Conservation (phyloP, 768 basidiomycete species). For the Rhodotorula paludigena region DNA sequence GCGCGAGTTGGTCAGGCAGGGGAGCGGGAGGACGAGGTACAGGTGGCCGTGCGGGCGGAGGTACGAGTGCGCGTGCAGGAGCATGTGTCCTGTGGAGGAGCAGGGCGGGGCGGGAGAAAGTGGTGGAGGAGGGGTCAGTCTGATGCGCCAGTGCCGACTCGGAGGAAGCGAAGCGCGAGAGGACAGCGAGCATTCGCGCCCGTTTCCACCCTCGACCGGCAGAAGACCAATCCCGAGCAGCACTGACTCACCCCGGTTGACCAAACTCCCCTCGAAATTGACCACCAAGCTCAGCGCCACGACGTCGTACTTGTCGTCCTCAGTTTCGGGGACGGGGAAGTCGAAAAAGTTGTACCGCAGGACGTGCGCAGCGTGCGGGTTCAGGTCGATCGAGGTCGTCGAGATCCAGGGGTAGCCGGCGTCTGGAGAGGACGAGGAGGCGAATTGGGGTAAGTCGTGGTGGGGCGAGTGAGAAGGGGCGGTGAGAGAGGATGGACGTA, state of each 20-base stretch:
- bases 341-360: conserved; percentile 42
- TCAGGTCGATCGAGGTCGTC: conserved; percentile 42
- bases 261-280: conserved; percentile 39
- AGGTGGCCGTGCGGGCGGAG: conserved; percentile 38
- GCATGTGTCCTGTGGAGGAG: conserved; percentile 31
- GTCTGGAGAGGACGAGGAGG: not conserved
- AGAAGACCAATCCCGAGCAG: too few species aligned
- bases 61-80: conserved; percentile 37
- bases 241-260: conserved; percentile 35
- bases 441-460: too few species aligned
- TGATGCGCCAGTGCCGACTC: too few species aligned
- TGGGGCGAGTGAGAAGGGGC: not conserved
- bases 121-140: not conserved
- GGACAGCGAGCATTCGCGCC: too few species aligned
- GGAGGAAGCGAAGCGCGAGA: not conserved
- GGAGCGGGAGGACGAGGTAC: conserved; percentile 42
- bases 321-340: conserved; percentile 18
- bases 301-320: conserved; percentile 35
- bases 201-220: too few species aligned
- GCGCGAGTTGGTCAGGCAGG: conserved; percentile 42
- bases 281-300: conserved; percentile 40
- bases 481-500: not conserved
- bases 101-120: not conserved
- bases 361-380: conserved; percentile 39
- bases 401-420: conserved; percentile 34